phyloP scores from a whole-genome alignment of 2,329 filamentous ascomycete species.

The Ophiostoma perfectum region DNA sequence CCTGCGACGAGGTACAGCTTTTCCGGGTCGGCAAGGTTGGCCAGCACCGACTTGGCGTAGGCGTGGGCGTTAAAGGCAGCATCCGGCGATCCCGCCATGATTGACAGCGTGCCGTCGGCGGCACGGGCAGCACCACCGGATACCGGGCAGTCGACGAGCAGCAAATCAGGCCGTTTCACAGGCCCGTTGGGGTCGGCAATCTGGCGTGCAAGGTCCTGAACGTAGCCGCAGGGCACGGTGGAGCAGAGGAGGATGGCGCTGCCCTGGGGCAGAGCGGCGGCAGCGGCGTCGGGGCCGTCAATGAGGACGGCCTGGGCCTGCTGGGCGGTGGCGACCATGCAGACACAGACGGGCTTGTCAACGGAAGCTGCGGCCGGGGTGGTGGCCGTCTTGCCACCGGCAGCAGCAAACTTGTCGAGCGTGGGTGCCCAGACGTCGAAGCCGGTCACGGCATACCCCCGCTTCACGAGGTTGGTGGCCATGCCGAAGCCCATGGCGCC shows the following conservation, averaged over 20 bases:
- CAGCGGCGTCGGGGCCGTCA: constrained; percentile 48
- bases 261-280: constrained; percentile 46
- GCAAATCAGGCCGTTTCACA: constrained; percentile 50
- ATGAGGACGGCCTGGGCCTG: constrained; percentile 64
- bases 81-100: constrained; percentile 60
- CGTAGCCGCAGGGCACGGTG: constrained; percentile 63
- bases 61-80: constrained; percentile 54
- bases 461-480: constrained; percentile 65
- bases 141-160: constrained; percentile 66
- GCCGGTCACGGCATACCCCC: constrained; percentile 62
- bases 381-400: constrained; percentile 54
- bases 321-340: constrained; percentile 69
- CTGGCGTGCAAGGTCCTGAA: constrained; percentile 53
- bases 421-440: constrained; percentile 66
- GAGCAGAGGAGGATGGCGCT: constrained; percentile 63
- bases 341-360: constrained; percentile 57
- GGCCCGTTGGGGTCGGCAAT: constrained; percentile 40
- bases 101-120: constrained; percentile 66
- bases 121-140: constrained; percentile 65
- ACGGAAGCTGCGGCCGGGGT: constrained; percentile 58
- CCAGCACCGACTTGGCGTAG: constrained; percentile 53
- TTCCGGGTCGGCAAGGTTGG: constrained; percentile 54
- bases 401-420: constrained; percentile 58
- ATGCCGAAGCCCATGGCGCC: constrained; percentile 80
- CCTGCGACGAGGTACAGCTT: constrained; percentile 61